A percentile compares a stretch with the other conserved stretches of the same genome.
Evolutionary conservation across 1,284 basidiomycete genomes (phyloP).

Genomic region (Cryptococcus sp.): DNA sequence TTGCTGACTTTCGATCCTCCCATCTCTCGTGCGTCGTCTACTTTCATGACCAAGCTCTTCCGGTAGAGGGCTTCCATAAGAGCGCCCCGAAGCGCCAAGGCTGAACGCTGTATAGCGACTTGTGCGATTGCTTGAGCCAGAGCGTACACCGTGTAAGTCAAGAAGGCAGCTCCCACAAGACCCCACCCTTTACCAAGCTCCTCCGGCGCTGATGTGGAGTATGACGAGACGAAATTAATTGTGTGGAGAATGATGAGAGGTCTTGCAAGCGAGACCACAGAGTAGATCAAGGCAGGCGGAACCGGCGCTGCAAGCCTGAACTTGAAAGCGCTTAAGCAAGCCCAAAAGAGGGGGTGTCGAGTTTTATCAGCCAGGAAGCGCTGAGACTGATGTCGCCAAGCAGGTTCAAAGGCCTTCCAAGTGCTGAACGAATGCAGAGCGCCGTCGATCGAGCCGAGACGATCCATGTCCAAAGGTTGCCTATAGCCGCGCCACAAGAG

Average conservation of each 20-base stretch:
- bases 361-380: constrained; percentile 8
- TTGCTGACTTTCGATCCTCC: constrained; percentile 27
- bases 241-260: constrained; percentile 21
- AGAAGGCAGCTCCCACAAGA: constrained; percentile 18
- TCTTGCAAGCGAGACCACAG: constrained; percentile 12
- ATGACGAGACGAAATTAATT: constrained; percentile 20
- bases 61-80: constrained; percentile 27
- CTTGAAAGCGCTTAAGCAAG: constrained; percentile 8
- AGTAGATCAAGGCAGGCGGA: constrained; percentile 16
- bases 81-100: constrained; percentile 18
- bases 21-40: constrained; percentile 21
- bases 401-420: constrained; percentile 11
- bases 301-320: constrained; percentile 12
- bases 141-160: constrained; percentile 18
- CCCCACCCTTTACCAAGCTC: constrained; percentile 21
- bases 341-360: constrained; percentile 19
- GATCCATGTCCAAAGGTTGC: constrained; percentile 13
- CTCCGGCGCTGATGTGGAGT: constrained; percentile 4
- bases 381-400: constrained; percentile 3
- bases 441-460: constrained; percentile 21
- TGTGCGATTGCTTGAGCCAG: constrained; percentile 13
- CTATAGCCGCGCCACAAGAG: constrained; percentile 19
- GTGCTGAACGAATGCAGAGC: constrained; percentile 9
- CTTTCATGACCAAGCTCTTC: constrained; percentile 15
- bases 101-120: constrained; percentile 18